These are phyloP conservation scores for Colletotrichum musae DNA, from an alignment of 2,329 filamentous ascomycete genomes.

Conservation along the genomic window DNA sequence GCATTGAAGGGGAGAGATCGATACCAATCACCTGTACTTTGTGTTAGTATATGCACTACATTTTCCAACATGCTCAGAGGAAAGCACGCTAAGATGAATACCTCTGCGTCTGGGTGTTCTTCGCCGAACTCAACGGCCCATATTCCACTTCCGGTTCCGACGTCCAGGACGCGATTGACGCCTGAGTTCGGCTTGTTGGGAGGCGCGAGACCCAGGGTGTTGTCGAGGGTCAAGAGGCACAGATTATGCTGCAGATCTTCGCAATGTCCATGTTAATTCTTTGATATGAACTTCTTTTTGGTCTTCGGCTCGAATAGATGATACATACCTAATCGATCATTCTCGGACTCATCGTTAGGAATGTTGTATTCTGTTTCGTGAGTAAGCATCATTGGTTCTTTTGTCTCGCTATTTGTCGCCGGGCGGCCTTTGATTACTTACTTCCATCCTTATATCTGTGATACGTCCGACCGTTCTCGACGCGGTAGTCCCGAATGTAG, in stretches of 20 bases:
- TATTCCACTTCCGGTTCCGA: conserved; percentile 44
- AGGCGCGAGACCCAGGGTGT: conserved; percentile 1
- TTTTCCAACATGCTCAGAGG: neutral
- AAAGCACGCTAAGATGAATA: conserved; percentile 1
- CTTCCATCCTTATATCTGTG: conserved; percentile 31
- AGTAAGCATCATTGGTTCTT: neutral
- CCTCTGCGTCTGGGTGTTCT: conserved; percentile 50
- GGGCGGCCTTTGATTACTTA: neutral
- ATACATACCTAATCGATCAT: conserved; percentile 31
- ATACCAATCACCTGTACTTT: conserved; percentile 50
- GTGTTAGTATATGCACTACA: neutral
- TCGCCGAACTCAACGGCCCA: conserved; percentile 52
- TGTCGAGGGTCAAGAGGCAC: conserved; percentile 59
- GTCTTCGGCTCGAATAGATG: conserved; percentile 20
- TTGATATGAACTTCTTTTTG: neutral
- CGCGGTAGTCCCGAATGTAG: conserved; percentile 45
- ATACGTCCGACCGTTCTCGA: conserved; percentile 20
- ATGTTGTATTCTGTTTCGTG: conserved; percentile 12
- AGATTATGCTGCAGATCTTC: conserved; percentile 68
- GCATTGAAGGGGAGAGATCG: conserved; percentile 58
- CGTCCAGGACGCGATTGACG: conserved; percentile 41
- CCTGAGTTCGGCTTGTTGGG: neutral
- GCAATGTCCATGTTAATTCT: neutral
- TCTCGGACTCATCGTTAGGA: conserved; percentile 32
- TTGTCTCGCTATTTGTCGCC: too few species aligned